phyloP scores from a whole-genome alignment of 1,284 basidiomycete species.

The Rhodotorula sp. region DNA sequence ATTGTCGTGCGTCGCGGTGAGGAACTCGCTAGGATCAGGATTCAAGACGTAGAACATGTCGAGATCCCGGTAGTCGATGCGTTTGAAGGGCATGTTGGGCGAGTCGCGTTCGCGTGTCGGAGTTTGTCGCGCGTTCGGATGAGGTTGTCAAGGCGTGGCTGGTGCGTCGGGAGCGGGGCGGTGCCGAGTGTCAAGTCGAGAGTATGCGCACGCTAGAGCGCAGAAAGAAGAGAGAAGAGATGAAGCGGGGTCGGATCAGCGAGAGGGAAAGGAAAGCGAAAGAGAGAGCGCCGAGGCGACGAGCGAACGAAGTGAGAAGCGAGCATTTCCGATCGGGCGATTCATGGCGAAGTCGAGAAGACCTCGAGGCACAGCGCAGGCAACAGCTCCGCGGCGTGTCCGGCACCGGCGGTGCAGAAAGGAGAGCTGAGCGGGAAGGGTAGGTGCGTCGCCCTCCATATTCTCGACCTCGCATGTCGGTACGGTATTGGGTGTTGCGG shows the following conservation, averaged over 20 bases:
- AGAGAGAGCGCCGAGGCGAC: background rate
- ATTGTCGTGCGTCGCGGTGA: conserved; percentile 18
- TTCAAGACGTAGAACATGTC: conserved; percentile 21
- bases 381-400: too few relatives aligned
- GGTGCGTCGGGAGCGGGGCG: background rate
- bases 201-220: too few relatives aligned
- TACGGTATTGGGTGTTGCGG: too few relatives aligned
- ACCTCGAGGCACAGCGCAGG: too few relatives aligned
- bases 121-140: background rate
- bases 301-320: background rate
- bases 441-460: too few relatives aligned
- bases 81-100: conserved; percentile 23
- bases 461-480: too few relatives aligned
- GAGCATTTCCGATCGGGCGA: background rate
- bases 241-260: background rate
- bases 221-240: background rate
- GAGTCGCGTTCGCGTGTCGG: background rate
- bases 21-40: conserved; percentile 12
- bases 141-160: background rate
- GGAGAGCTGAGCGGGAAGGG: too few relatives aligned
- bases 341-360: too few relatives aligned
- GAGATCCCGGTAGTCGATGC: conserved; percentile 25
- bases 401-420: too few relatives aligned
- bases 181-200: background rate
- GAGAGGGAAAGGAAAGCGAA: background rate